These are phyloP conservation scores for Paraleonurus japonicus DNA, from an alignment of 257 asterid species.

Conservation along the genomic window DNA sequence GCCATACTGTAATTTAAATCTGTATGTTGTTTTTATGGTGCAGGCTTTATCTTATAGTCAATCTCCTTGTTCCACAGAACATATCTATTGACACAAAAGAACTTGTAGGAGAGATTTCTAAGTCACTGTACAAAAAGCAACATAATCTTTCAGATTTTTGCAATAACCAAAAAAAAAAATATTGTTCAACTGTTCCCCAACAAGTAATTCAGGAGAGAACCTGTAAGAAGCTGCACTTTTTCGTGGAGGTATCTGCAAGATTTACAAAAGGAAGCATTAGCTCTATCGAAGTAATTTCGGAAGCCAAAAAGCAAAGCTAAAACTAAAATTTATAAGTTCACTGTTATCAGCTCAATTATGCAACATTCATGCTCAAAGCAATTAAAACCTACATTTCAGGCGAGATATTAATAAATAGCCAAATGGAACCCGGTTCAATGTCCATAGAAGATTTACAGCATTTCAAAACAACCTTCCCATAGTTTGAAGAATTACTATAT, in stretches of 20 bases:
- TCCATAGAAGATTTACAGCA: not conserved
- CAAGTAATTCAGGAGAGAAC: constrained; percentile 35
- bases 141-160: not conserved
- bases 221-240: constrained; percentile 94
- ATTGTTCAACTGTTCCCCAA: constrained; percentile 14
- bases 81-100: not conserved
- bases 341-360: not conserved
- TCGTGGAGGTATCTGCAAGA: constrained; percentile 94
- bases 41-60: not conserved
- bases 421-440: not conserved
- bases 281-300: constrained; percentile 12
- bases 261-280: constrained; percentile 25
- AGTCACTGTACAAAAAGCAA: not conserved
- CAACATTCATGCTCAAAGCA: not conserved
- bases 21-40: not conserved
- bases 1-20: not conserved
- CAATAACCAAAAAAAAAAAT: not conserved
- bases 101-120: not conserved
- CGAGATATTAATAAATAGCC: not conserved
- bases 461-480: not conserved
- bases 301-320: constrained; percentile 15
- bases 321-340: not conserved
- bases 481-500: not conserved
- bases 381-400: not conserved
- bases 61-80: constrained; percentile 12